phyloP scores from a whole-genome alignment of 2,329 filamentous ascomycete species.

The Phaeosphaeriaceae sp. region DNA sequence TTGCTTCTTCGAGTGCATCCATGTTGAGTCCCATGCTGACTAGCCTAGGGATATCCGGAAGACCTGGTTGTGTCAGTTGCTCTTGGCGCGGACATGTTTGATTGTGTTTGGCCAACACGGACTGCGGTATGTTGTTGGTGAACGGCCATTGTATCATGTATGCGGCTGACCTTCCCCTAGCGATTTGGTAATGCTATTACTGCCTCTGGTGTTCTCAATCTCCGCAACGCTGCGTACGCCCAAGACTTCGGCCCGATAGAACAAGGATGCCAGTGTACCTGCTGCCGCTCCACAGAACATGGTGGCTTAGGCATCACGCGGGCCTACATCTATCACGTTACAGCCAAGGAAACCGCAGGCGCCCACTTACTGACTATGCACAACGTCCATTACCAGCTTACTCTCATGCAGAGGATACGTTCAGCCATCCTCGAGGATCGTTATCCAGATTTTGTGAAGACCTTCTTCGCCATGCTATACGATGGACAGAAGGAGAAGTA shows the following conservation, averaged over 20 bases:
- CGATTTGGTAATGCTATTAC: slow-evolving; percentile 96
- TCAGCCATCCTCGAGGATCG: slow-evolving; percentile 80
- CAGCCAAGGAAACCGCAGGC: slow-evolving; percentile 92
- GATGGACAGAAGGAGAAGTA: slow-evolving; percentile 66
- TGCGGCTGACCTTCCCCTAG: slow-evolving; percentile 33
- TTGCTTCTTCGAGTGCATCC: too few species aligned
- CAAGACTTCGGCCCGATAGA: slow-evolving; percentile 86
- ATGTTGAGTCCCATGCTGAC: slow-evolving; percentile 19
- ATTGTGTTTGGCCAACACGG: slow-evolving; percentile 97
- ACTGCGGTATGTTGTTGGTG: slow-evolving; percentile 68
- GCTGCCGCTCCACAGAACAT: slow-evolving; percentile 71
- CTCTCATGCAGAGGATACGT: slow-evolving; percentile 78
- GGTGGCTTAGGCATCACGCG: slow-evolving; percentile 82
- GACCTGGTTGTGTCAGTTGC: slow-evolving; percentile 93
- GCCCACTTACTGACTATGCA: slow-evolving; percentile 89
- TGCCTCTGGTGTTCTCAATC: slow-evolving; percentile 78
- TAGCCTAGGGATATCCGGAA: slow-evolving; percentile 80
- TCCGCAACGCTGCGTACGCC: slow-evolving; percentile 77
- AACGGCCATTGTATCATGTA: background rate
- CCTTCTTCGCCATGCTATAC: slow-evolving; percentile 81
- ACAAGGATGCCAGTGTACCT: slow-evolving; percentile 78
- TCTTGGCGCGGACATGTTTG: slow-evolving; percentile 98
- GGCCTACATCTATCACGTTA: slow-evolving; percentile 90
- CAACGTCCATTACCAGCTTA: slow-evolving; percentile 91
- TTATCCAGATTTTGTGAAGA: slow-evolving; percentile 78